Evolutionary conservation across 805 yeast species (phyloP).

Genomic region (Lachancea nothofagi): DNA sequence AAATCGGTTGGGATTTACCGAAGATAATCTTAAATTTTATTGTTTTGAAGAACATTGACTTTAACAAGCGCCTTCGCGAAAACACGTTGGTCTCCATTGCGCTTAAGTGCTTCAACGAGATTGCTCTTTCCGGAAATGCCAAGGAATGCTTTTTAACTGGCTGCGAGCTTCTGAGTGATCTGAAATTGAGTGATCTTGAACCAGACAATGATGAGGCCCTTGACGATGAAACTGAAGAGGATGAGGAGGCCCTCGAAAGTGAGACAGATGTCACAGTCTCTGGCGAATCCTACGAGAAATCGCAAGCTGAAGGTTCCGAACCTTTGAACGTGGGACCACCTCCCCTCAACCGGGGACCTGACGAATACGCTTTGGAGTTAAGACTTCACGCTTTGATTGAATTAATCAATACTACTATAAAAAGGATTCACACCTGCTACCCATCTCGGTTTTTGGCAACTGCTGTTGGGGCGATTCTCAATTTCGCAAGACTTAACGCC

Average conservation of each 20-base stretch:
- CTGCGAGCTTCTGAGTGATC: constrained; percentile 51
- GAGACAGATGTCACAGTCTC: constrained; percentile 4
- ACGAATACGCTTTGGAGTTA: constrained; percentile 41
- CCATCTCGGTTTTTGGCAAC: constrained; percentile 78
- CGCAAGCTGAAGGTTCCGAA: not conserved
- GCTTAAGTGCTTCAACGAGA: constrained; percentile 50
- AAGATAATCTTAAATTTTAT: constrained; percentile 53
- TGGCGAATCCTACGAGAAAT: constrained; percentile 3
- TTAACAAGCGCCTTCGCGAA: constrained; percentile 23
- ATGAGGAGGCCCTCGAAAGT: constrained; percentile 7
- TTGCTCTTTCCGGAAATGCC: constrained; percentile 70
- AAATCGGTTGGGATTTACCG: constrained; percentile 93
- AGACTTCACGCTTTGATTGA: constrained; percentile 65
- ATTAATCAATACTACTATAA: constrained; percentile 52
- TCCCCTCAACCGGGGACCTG: constrained; percentile 16
- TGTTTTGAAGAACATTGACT: constrained; percentile 34
- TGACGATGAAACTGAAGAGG: constrained; percentile 12
- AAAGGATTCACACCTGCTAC: constrained; percentile 57
- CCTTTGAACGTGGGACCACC: not conserved
- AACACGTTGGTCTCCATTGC: constrained; percentile 31
- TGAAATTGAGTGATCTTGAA: constrained; percentile 11
- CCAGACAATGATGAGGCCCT: constrained; percentile 5
- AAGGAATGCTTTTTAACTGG: constrained; percentile 70
- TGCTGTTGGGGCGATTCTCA: constrained; percentile 54
- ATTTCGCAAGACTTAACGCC: constrained; percentile 42